These are phyloP conservation scores for Phytophthora ramorum DNA, from an alignment of 352 stramenopile genomes.

Conservation along the genomic window DNA sequence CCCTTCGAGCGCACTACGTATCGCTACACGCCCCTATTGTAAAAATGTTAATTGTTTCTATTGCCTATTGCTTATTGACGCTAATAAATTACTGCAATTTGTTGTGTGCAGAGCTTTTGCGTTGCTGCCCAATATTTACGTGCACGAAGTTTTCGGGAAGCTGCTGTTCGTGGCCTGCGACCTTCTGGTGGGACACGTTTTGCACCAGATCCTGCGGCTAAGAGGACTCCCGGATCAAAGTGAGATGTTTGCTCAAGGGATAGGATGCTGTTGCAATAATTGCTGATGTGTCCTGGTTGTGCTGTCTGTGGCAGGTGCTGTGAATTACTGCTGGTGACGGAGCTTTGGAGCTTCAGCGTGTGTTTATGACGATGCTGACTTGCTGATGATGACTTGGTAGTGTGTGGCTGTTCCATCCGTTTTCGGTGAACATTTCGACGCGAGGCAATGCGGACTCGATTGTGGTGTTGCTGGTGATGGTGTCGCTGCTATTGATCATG, in stretches of 20 bases:
- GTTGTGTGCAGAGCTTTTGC: conserved; percentile 59
- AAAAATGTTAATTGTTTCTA: conserved; percentile 17
- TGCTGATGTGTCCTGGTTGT: conserved; percentile 1
- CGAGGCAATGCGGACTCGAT: conserved; percentile 97
- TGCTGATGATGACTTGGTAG: conserved; percentile 26
- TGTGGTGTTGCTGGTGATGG: conserved; percentile 93
- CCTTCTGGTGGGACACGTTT: conserved; percentile 90
- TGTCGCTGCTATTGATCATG: conserved; percentile 90
- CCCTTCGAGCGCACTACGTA: conserved; percentile 98
- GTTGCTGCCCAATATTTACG: conserved; percentile 78
- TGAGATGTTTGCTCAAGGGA: conserved; percentile 25
- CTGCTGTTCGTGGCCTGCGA: conserved; percentile 97
- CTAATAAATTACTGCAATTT: conserved; percentile 5
- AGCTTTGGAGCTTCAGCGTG: neutral
- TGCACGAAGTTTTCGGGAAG: conserved; percentile 91
- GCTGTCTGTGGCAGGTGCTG: conserved; percentile 43
- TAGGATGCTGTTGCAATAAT: neutral
- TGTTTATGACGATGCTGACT: neutral
- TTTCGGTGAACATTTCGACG: conserved; percentile 99
- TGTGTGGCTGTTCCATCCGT: conserved; percentile 98
- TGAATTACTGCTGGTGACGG: conserved; percentile 64
- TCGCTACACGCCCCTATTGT: conserved; percentile 98
- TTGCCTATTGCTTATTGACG: neutral
- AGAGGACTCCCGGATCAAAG: conserved; percentile 62
- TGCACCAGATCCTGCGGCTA: conserved; percentile 88